Conservation (phyloP, 1,284 basidiomycete species). For the Apiotrichum porosum region DNA sequence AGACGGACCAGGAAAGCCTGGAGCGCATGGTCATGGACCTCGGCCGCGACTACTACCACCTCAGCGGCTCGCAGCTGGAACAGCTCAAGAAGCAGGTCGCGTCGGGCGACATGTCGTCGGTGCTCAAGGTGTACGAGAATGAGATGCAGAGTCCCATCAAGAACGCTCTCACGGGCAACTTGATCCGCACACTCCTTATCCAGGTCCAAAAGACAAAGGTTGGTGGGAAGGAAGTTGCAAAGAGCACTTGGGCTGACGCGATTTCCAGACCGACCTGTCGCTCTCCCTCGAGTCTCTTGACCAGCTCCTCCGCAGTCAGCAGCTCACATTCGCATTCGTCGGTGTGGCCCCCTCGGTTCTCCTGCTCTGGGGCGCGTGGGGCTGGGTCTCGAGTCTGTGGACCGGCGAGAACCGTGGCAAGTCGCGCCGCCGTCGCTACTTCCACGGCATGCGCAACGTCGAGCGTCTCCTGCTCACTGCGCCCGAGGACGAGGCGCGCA, state of each 20-base stretch:
- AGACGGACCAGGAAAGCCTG: conserved; percentile 62
- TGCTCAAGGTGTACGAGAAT: conserved; percentile 83
- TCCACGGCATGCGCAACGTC: conserved; percentile 55
- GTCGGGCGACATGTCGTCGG: conserved; percentile 79
- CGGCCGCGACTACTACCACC: conserved; percentile 64
- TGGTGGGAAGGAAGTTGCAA: conserved; percentile 10
- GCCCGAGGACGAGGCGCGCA: conserved; percentile 39
- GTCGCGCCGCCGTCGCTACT: conserved; percentile 45
- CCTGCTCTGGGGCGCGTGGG: conserved; percentile 66
- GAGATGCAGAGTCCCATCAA: conserved; percentile 81
- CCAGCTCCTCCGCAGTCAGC: conserved; percentile 87
- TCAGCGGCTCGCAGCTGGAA: conserved; percentile 58
- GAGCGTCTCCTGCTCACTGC: conserved; percentile 60
- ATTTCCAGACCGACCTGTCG: conserved; percentile 84
- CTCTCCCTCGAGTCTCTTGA: conserved; percentile 76
- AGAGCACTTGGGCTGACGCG: no score
- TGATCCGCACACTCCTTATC: conserved; percentile 81
- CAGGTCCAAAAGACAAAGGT: conserved; percentile 98
- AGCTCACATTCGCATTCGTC: conserved; percentile 94
- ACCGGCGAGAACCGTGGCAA: conserved; percentile 47
- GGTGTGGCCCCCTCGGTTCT: conserved; percentile 87
- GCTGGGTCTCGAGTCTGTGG: conserved; percentile 56
- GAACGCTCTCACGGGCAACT: conserved; percentile 72
- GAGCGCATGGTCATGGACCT: conserved; percentile 88
- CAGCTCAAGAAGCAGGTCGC: conserved; percentile 64